Conservation (phyloP, 2,329 filamentous ascomycete genomes). For the Neonectria punicea region DNA sequence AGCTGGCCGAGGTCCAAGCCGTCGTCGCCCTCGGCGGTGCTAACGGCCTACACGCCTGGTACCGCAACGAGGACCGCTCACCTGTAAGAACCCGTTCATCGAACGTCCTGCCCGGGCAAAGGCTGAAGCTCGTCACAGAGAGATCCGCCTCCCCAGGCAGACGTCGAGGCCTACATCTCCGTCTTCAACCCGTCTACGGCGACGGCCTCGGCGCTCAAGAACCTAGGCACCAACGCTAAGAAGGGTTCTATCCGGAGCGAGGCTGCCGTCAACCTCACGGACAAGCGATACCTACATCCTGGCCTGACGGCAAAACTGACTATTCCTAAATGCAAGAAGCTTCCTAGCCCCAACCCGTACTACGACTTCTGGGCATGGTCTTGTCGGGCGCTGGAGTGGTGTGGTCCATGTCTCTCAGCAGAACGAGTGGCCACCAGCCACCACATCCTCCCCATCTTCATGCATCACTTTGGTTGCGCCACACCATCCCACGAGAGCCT, state of each 20-base stretch:
- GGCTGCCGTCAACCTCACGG: constrained; percentile 65
- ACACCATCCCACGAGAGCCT: constrained; percentile 75
- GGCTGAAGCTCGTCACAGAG: constrained; percentile 44
- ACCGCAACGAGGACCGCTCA: constrained; percentile 51
- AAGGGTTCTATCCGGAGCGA: constrained; percentile 68
- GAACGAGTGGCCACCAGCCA: constrained; percentile 67
- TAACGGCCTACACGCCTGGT: constrained; percentile 63
- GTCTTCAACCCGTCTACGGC: constrained; percentile 72
- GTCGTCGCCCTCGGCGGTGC: constrained; percentile 54
- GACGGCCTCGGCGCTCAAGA: constrained; percentile 70
- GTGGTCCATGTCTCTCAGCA: constrained; percentile 66
- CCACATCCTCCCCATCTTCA: constrained; percentile 76
- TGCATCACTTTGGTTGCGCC: constrained; percentile 82
- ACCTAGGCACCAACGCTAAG: constrained; percentile 71
- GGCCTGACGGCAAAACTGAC: constrained; percentile 51
- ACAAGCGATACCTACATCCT: constrained; percentile 63
- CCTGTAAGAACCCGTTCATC: constrained; percentile 41
- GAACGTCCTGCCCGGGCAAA: constrained; percentile 2
- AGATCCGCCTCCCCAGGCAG: constrained; percentile 62
- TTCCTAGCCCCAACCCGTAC: constrained; percentile 69
- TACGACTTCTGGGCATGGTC: constrained; percentile 75
- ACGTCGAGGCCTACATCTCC: constrained; percentile 73
- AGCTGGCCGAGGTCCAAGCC: constrained; percentile 60
- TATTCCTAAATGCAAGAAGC: constrained; percentile 59
- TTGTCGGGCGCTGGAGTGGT: constrained; percentile 72